Conservation (phyloP, 1,284 basidiomycete genomes). For the Takashimella koratensis region DNA sequence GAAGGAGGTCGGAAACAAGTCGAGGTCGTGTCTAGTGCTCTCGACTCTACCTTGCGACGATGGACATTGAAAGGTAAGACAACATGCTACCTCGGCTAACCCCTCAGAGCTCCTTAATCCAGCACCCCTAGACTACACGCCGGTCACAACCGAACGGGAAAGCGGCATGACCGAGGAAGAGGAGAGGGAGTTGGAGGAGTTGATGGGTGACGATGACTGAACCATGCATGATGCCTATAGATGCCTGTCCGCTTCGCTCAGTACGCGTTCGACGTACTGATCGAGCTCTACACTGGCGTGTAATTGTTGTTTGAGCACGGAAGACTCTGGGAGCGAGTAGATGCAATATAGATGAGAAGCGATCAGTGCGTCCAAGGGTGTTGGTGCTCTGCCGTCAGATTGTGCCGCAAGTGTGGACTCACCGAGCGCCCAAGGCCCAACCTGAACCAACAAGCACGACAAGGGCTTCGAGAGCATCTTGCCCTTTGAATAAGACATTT, state of each 20-base stretch:
- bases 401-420: constrained; percentile 12
- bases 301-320: constrained; percentile 19
- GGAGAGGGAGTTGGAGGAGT: constrained; percentile 64
- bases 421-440: constrained; percentile 39
- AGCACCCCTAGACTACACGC: constrained; percentile 23
- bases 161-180: constrained; percentile 46
- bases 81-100: background rate
- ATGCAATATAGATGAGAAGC: constrained; percentile 42
- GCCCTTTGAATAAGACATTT: constrained; percentile 19
- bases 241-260: background rate
- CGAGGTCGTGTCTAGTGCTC: constrained; percentile 66
- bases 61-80: constrained; percentile 69
- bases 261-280: constrained; percentile 27
- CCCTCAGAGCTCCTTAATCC: constrained; percentile 39
- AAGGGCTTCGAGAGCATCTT: constrained; percentile 29
- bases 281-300: constrained; percentile 19
- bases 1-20: constrained; percentile 51
- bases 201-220: constrained; percentile 59
- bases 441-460: background rate
- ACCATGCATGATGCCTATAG: background rate
- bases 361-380: constrained; percentile 46
- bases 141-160: constrained; percentile 14
- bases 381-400: constrained; percentile 23
- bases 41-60: constrained; percentile 78
- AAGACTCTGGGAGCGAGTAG: constrained; percentile 21